Evolutionary conservation across 306 rosid species (phyloP).

Genomic region (Rosa lucieae): DNA sequence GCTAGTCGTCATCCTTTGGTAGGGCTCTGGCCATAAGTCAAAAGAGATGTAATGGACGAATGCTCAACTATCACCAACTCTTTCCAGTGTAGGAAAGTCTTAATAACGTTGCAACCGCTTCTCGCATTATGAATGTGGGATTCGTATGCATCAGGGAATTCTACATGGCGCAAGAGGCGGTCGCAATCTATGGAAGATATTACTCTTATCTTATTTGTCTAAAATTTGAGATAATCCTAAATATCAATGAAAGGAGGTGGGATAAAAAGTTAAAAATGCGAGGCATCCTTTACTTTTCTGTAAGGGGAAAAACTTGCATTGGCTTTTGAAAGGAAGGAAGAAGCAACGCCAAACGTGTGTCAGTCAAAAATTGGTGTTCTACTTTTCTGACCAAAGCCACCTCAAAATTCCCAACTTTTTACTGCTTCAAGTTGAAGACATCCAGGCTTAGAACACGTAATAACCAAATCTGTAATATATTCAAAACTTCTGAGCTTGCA

Average conservation of each 20-base stretch:
- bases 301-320: not conserved
- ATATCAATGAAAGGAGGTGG: not conserved
- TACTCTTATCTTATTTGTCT: not conserved
- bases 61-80: not conserved
- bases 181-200: not conserved
- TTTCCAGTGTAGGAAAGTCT: not conserved
- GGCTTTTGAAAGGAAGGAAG: not conserved
- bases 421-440: conserved; percentile 9
- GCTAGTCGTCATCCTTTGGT: not conserved
- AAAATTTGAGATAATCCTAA: not conserved
- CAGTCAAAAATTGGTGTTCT: not conserved
- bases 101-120: not conserved
- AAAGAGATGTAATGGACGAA: not conserved
- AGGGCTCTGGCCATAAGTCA: not conserved
- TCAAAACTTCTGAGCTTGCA: not conserved
- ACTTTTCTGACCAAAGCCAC: not conserved
- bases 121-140: not conserved
- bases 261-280: not conserved
- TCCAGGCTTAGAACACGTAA: conserved; percentile 1
- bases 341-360: not conserved
- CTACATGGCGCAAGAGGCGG: not conserved
- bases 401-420: not conserved
- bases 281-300: not conserved
- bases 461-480: not conserved
- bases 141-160: not conserved